Conservation (phyloP, 805 yeast genomes). For the Hanseniaspora thailandica region DNA sequence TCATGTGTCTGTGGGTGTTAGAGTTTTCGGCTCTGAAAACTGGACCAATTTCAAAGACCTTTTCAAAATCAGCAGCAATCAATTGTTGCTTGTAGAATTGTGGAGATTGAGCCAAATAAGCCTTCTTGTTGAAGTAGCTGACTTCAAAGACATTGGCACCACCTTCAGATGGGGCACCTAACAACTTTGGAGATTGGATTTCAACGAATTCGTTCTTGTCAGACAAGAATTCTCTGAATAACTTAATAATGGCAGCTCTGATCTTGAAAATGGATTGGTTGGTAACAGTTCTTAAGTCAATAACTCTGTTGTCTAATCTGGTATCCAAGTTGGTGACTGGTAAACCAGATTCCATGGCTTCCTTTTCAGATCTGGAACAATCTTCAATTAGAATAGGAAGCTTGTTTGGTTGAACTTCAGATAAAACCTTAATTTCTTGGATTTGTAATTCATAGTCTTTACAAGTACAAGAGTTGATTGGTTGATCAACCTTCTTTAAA, state of each 20-base stretch:
- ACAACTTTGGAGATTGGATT: slow-evolving; percentile 89
- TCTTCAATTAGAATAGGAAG: slow-evolving; percentile 93
- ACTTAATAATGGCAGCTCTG: slow-evolving; percentile 74
- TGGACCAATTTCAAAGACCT: slow-evolving; percentile 91
- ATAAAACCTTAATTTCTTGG: slow-evolving; percentile 58
- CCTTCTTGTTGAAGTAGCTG: slow-evolving; percentile 81
- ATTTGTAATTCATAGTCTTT: slow-evolving; percentile 81
- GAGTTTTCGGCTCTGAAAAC: slow-evolving; percentile 99
- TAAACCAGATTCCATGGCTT: slow-evolving; percentile 80
- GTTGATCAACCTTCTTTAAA: slow-evolving; percentile 73
- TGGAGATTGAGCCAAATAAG: slow-evolving; percentile 94
- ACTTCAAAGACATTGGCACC: slow-evolving; percentile 95
- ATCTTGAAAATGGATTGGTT: slow-evolving; percentile 95
- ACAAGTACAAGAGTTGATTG: slow-evolving; percentile 79
- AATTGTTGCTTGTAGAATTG: slow-evolving; percentile 96
- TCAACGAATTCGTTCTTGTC: slow-evolving; percentile 58
- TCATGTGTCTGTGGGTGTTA: slow-evolving; percentile 98
- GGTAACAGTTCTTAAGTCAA: slow-evolving; percentile 91
- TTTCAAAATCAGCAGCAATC: slow-evolving; percentile 95
- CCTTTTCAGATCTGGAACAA: slow-evolving; percentile 88
- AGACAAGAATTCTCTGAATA: slow-evolving; percentile 79
- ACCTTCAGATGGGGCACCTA: slow-evolving; percentile 95
- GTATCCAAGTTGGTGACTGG: slow-evolving; percentile 96
- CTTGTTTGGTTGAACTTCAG: slow-evolving; percentile 73
- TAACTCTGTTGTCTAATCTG: slow-evolving; percentile 85